Evolutionary conservation across 1,139 yeast genomes (phyloP).

Genomic region (Protomyces inundatus): DNA sequence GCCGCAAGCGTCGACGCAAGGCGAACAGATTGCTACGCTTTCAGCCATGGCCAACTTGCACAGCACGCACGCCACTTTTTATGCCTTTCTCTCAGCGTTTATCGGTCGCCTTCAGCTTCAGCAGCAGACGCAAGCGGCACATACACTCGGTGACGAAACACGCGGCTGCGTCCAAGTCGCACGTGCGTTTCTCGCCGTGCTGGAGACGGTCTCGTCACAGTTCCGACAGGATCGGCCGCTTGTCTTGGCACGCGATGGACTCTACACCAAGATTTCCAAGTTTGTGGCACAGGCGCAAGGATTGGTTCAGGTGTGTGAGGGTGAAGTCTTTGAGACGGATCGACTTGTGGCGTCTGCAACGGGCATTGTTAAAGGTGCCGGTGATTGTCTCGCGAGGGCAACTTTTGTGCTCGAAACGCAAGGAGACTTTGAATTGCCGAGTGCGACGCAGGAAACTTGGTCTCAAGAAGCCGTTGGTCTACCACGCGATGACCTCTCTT

Average conservation of each 20-base stretch:
- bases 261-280: slow-evolving; percentile 37
- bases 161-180: slow-evolving; percentile 44
- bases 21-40: slow-evolving; percentile 45
- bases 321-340: slow-evolving; percentile 22
- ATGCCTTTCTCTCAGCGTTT: slow-evolving; percentile 58
- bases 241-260: slow-evolving; percentile 40
- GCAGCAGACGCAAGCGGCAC: slow-evolving; percentile 37
- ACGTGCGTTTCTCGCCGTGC: slow-evolving; percentile 42
- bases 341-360: slow-evolving; percentile 35
- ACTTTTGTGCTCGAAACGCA: slow-evolving; percentile 50
- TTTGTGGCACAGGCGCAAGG: slow-evolving; percentile 36
- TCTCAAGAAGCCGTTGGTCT: slow-evolving; percentile 53
- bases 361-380: slow-evolving; percentile 39
- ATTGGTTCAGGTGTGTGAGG: slow-evolving; percentile 34
- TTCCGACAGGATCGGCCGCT: slow-evolving; percentile 37
- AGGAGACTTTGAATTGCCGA: slow-evolving; percentile 63
- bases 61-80: slow-evolving; percentile 66
- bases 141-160: slow-evolving; percentile 41
- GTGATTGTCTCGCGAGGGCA: slow-evolving; percentile 46
- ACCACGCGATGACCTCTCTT: slow-evolving; percentile 39
- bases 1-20: neutral
- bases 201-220: slow-evolving; percentile 38
- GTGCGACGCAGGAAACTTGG: slow-evolving; percentile 32
- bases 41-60: slow-evolving; percentile 63
- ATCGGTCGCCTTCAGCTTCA: slow-evolving; percentile 37